These are phyloP conservation scores for Amanita exitialis DNA, from an alignment of 768 basidiomycete genomes.

Conservation along the genomic window DNA sequence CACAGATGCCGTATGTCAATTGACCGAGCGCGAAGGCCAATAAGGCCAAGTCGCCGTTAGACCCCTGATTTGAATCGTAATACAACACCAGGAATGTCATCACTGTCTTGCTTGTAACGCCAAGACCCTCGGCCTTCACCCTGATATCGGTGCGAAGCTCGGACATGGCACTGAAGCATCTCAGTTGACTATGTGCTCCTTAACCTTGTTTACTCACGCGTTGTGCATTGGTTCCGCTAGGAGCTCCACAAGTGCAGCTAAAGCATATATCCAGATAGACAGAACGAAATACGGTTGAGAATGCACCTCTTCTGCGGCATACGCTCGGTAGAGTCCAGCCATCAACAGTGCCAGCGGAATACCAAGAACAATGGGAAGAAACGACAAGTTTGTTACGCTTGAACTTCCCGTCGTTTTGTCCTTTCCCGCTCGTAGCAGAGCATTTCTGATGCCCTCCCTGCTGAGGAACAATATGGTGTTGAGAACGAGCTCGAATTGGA, in stretches of 20 bases:
- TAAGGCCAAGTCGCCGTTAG: slow-evolving; percentile 42
- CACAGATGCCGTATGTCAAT: slow-evolving; percentile 51
- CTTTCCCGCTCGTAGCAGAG: slow-evolving; percentile 53
- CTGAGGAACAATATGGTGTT: slow-evolving; percentile 88
- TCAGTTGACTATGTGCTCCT: not conserved
- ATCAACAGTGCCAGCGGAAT: slow-evolving; percentile 50
- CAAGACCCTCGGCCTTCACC: slow-evolving; percentile 80
- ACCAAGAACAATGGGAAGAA: slow-evolving; percentile 63
- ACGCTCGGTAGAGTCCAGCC: slow-evolving; percentile 40
- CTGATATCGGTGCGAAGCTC: slow-evolving; percentile 60
- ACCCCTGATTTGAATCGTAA: slow-evolving; percentile 25
- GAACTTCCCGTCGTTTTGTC: slow-evolving; percentile 13
- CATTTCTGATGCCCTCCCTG: slow-evolving; percentile 87
- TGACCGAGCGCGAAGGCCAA: slow-evolving; percentile 86
- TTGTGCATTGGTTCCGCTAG: slow-evolving; percentile 79
- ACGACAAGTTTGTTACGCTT: slow-evolving; percentile 33
- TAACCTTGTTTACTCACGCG: slow-evolving; percentile 28
- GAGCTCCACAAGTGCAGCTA: slow-evolving; percentile 71
- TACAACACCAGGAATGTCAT: slow-evolving; percentile 61
- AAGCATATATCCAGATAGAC: slow-evolving; percentile 60
- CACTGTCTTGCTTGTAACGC: slow-evolving; percentile 64
- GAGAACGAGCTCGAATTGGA: slow-evolving; percentile 88
- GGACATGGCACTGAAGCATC: slow-evolving; percentile 45
- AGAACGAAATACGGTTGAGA: slow-evolving; percentile 54
- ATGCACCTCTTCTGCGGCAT: slow-evolving; percentile 42